Conservation (phyloP, 805 yeast genomes). For the Ogataea angusta region DNA sequence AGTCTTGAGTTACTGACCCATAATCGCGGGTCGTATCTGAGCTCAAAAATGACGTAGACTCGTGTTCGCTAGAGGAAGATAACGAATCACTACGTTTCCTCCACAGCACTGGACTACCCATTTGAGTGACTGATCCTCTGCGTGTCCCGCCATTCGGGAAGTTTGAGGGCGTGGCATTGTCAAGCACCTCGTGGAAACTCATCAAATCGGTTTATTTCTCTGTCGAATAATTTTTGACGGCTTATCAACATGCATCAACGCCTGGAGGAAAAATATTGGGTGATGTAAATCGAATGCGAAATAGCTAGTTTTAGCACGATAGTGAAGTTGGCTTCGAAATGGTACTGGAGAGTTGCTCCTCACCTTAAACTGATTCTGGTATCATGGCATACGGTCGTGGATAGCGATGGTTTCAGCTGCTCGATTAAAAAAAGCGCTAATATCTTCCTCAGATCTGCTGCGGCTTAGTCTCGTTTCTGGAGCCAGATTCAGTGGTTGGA, state of each 20-base stretch:
- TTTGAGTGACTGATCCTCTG: constrained; percentile 25
- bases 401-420: no score
- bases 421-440: no score
- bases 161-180: constrained; percentile 16
- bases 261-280: not conserved
- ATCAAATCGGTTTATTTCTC: not conserved
- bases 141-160: constrained; percentile 15
- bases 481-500: not conserved
- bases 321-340: no score
- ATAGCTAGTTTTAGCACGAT: not conserved
- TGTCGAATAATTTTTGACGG: not conserved
- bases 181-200: constrained; percentile 11
- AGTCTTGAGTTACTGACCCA: constrained; percentile 22
- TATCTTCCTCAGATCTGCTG: no score
- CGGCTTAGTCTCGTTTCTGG: no score
- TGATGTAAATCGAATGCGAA: not conserved
- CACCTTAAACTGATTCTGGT: no score
- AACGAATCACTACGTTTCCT: constrained; percentile 12
- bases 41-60: constrained; percentile 5
- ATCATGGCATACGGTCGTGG: no score
- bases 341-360: no score
- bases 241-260: constrained; percentile 4
- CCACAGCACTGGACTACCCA: constrained; percentile 7
- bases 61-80: constrained; percentile 10
- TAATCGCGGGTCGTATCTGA: constrained; percentile 17